phyloP scores from a whole-genome alignment of 805 yeast genomes.

The Saccharomycopsis malanga region DNA sequence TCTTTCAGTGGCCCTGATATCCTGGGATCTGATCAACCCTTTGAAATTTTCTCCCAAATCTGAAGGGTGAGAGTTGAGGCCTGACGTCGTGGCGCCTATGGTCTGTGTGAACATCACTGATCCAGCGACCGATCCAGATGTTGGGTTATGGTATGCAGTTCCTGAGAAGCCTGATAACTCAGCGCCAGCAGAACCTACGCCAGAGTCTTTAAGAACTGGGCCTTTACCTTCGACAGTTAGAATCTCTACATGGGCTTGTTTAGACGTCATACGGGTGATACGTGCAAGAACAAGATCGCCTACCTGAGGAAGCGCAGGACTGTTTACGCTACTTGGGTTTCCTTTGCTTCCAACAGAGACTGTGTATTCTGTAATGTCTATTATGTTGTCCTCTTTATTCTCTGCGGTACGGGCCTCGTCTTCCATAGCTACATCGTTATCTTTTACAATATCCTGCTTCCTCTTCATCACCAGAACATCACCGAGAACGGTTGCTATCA shows the following conservation, averaged over 20 bases:
- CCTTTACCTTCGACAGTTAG: constrained; percentile 58
- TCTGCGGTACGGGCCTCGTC: not conserved
- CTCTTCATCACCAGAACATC: not conserved
- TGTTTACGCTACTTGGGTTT: constrained; percentile 23
- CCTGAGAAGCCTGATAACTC: too few species aligned
- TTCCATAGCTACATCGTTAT: not conserved
- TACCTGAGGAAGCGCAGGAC: constrained; percentile 60
- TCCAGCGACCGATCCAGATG: constrained; percentile 3
- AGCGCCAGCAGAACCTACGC: constrained; percentile 45
- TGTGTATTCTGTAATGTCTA: not conserved
- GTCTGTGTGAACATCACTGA: constrained; percentile 26
- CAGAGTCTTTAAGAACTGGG: constrained; percentile 33
- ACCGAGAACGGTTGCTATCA: not conserved
- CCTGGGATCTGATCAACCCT: constrained; percentile 81
- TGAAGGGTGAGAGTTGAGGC: constrained; percentile 41
- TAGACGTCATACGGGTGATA: constrained; percentile 57
- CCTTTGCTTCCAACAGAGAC: not conserved
- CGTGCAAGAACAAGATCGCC: constrained; percentile 76
- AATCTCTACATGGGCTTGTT: constrained; percentile 76
- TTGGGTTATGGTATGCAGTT: not conserved
- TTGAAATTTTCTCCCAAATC: constrained; percentile 86
- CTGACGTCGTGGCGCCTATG: constrained; percentile 34
- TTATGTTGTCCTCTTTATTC: not conserved
- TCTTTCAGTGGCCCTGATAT: constrained; percentile 83
- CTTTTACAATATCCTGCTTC: not conserved